Evolutionary conservation across 768 basidiomycete genomes (phyloP).

Genomic region (Mycena epipterygia): DNA sequence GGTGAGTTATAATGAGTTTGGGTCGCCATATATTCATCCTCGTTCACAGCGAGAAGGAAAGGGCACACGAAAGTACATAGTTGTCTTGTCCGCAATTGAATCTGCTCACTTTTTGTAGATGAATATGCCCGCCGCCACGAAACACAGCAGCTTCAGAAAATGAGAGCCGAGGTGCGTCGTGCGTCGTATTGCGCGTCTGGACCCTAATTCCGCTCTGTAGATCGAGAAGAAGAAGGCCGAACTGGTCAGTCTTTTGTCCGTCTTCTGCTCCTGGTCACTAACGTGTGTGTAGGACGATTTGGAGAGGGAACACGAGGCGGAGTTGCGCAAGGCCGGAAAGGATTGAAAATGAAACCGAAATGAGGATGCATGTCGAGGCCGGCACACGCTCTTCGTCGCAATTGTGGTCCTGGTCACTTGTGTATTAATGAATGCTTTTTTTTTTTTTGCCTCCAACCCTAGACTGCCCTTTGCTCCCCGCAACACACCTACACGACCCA

Average conservation of each 20-base stretch:
- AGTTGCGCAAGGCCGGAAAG: constrained; percentile 18
- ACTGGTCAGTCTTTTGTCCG: constrained; percentile 13
- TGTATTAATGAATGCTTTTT: constrained; percentile 28
- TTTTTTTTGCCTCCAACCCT: not conserved
- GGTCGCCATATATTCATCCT: not conserved
- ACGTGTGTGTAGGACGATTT: constrained; percentile 22
- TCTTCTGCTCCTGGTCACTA: not conserved
- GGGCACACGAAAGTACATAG: constrained; percentile 62
- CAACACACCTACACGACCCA: no score
- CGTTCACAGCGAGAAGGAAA: constrained; percentile 63
- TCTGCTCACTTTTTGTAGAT: constrained; percentile 45
- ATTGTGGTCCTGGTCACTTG: constrained; percentile 19
- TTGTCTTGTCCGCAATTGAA: not conserved
- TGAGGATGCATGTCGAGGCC: not conserved
- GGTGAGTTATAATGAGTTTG: not conserved
- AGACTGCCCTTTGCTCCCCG: no score
- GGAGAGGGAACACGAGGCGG: constrained; percentile 33
- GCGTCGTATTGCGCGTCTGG: not conserved
- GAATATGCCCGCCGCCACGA: constrained; percentile 65
- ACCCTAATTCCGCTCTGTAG: not conserved
- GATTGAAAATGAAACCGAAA: not conserved
- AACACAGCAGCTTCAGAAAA: constrained; percentile 58
- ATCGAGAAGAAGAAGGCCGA: constrained; percentile 35
- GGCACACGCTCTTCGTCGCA: constrained; percentile 10
- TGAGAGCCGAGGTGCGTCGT: constrained; percentile 57